Base-by-base conservation (phyloP, 2,329 filamentous ascomycete species). In the Talaromyces funiculosus region DNA sequence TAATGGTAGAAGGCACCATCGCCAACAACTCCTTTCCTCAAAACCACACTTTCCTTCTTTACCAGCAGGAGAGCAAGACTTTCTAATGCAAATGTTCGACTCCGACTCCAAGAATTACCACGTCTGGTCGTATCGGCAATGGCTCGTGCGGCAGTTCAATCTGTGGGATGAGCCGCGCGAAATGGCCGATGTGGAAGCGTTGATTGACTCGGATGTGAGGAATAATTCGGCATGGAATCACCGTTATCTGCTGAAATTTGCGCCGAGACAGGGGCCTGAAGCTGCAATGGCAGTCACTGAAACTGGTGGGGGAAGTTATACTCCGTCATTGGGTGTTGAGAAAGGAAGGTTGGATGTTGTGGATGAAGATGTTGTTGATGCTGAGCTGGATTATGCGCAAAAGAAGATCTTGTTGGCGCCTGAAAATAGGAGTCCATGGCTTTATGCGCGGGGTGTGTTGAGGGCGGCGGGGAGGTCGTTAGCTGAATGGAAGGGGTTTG, bases 221-320 rank as follows among this genome's bases (percentile, higher is more conserved):
- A 99, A 99, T 78, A 99, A 99, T 75, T 94, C 90, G 47, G 94
- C 93, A 16, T 99, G 94, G 94, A 95, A 93, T 66, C 93, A 99
- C 79, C 87, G 94, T 56, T 97, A 94, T 81, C 96, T 93, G 73
- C 73, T 97, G n/a, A 86, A 93, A 18, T 96, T 97, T 84, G 72
- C 79, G 82, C 80, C 87, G 81, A 20, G 78, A 35, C 68, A 74
- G 24, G 76, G 75, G 61, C 73, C 71, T 64, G 64, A 73, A 66
- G 62, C 74, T 61, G 69, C 77, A 65, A 64, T 77, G 71, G 65
- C 62, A 59, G 20, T 20, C 10, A 22, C 18, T 18, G n/a, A n/a
- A 9, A 14, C 12, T 22, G 26, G 26, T n/a, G n/a, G n/a, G n/a
- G n/a, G n/a, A n/a, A n/a, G n/a, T n/a, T n/a, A n/a, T n/a, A n/a